Evolutionary conservation across 2,329 filamentous ascomycete species (phyloP).

Genomic region (Atkinsonella texensis): DNA sequence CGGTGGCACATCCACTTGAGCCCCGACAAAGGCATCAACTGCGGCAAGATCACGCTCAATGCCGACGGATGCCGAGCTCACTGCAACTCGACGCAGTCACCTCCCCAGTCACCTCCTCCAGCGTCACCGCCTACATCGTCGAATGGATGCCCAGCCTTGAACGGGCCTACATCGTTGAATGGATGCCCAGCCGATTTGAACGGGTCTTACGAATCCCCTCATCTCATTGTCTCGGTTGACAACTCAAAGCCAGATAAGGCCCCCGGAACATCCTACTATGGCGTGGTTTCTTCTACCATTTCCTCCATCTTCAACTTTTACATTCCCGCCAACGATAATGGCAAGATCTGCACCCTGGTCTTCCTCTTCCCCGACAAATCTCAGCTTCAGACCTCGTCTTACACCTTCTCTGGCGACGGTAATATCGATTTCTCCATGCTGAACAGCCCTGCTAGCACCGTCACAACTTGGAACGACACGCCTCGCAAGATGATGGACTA

Average conservation of each 20-base stretch:
- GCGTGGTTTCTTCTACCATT: slow-evolving; percentile 38
- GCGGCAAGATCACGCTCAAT: slow-evolving; percentile 34
- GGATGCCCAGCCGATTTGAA: slow-evolving; percentile 32
- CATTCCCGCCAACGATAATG: slow-evolving; percentile 38
- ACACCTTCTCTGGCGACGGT: slow-evolving; percentile 35
- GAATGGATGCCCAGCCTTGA: slow-evolving; percentile 29
- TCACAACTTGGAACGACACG: slow-evolving; percentile 40
- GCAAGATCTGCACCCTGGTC: slow-evolving; percentile 49
- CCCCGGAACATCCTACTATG: slow-evolving; percentile 42
- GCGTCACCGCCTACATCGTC: slow-evolving; percentile 7
- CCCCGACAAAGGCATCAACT: slow-evolving; percentile 28
- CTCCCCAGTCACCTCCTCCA: background rate
- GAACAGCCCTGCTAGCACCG: slow-evolving; percentile 26
- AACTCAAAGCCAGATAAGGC: slow-evolving; percentile 37
- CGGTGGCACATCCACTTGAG: slow-evolving; percentile 43
- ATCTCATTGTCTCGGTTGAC: slow-evolving; percentile 51
- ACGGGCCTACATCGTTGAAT: slow-evolving; percentile 14
- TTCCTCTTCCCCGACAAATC: slow-evolving; percentile 50
- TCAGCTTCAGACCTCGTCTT: slow-evolving; percentile 47
- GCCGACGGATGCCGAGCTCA: slow-evolving; percentile 24
- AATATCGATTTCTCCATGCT: slow-evolving; percentile 41
- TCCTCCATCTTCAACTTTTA: slow-evolving; percentile 60
- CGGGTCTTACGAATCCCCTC: slow-evolving; percentile 42
- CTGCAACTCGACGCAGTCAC: slow-evolving; percentile 5
- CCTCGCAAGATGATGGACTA: slow-evolving; percentile 33